Base-by-base conservation (phyloP, 139 green algal genomes). In the Ulvella scutata region DNA sequence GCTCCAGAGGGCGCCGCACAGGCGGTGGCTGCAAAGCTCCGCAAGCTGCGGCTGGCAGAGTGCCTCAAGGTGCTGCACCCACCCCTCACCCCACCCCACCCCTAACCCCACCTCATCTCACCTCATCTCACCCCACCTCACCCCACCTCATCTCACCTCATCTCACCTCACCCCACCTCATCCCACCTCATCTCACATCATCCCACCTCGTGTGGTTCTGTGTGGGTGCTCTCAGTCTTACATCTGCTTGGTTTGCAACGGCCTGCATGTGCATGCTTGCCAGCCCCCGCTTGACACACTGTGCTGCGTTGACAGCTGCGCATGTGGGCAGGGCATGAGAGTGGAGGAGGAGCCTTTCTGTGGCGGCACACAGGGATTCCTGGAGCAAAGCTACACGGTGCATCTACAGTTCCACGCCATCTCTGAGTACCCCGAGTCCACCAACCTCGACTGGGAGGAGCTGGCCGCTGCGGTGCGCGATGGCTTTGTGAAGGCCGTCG, bases 11-110 rank as follows among this genome's bases (percentile, higher is more conserved):
- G 43, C 3, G 73, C 83, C 2, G 89, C 85, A 20, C 40, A 87
- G 31, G 73, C 78, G 40, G 79, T 98, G 44, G 85, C 88, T 4
- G 86, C 81, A 38, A 86, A 85, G 31, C 85, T 98, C 78, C 88
- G 91, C 62, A 85, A 85, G 61, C 85, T 98, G 36, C 77, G 81
- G 10, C 82, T 98, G 43, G 91, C 88, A 3, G 91, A 98, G 80
- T 78, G 87, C 26, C 62, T 87, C 20, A 77, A 78, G 31, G 29
- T n/a, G 4, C 17, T 82, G 35, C 4, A 31, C 17, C 75, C 21
- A 20, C 28, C 28, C 13, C 28, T 20, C 17, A 20, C 26, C 13
- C 60, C 21, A 13, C 40, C 40, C 13, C 40, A n/a, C 13, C 40
- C n/a, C n/a, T n/a, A n/a, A n/a, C n/a, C n/a, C n/a, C n/a, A n/a